Evolutionary conservation across 768 basidiomycete genomes (phyloP).

Genomic region (Podaxis pistillaris): DNA sequence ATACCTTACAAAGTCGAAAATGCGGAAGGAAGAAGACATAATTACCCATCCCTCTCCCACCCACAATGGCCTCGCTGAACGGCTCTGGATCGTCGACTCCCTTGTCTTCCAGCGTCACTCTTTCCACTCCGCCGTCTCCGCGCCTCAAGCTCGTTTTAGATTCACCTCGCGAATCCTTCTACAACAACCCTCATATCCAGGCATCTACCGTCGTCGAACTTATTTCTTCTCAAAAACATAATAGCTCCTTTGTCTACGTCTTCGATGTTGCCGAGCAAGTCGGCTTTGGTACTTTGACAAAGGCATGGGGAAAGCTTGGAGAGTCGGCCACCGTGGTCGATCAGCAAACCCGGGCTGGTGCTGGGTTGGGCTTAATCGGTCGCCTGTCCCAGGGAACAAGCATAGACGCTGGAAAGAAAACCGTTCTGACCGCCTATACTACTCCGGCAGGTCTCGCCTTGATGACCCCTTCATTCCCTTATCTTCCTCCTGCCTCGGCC

Average conservation of each 20-base stretch:
- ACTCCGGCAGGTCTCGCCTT: constrained; percentile 80
- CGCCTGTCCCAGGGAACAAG: constrained; percentile 79
- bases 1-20: constrained; percentile 17
- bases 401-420: constrained; percentile 55
- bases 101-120: constrained; percentile 37
- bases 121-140: constrained; percentile 38
- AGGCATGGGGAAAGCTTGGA: constrained; percentile 53
- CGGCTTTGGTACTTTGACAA: constrained; percentile 77
- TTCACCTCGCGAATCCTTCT: constrained; percentile 28
- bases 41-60: constrained; percentile 11
- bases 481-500: constrained; percentile 62
- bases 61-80: constrained; percentile 19
- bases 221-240: constrained; percentile 51
- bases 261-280: constrained; percentile 83
- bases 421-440: constrained; percentile 75
- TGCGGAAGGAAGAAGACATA: constrained; percentile 12
- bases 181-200: constrained; percentile 42
- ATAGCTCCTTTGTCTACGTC: constrained; percentile 70
- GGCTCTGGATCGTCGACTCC: constrained; percentile 39
- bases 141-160: constrained; percentile 24
- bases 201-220: constrained; percentile 70
- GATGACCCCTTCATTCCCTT: constrained; percentile 78
- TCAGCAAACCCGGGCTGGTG: constrained; percentile 82
- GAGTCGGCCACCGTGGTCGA: constrained; percentile 56
- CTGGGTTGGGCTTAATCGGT: constrained; percentile 78